Conservation (phyloP, 345 rosid species). For the Noccaea caerulescens region DNA sequence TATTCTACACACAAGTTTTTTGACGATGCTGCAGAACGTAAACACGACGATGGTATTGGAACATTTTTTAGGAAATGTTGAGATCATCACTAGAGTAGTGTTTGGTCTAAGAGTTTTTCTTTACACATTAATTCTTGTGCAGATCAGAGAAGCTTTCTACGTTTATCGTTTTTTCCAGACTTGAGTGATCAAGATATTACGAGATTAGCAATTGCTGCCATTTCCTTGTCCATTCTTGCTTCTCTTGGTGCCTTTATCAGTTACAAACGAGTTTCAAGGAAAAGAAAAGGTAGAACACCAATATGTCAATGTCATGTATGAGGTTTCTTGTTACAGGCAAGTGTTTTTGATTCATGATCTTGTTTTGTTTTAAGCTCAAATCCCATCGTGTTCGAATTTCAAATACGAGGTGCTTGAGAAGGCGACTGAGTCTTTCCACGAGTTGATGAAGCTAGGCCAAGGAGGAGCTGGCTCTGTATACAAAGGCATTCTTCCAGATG, state of each 20-base stretch:
- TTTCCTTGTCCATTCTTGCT: slow-evolving; percentile 39
- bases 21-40: background rate
- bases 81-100: background rate
- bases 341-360: slow-evolving; percentile 14
- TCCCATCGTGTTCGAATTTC: slow-evolving; percentile 45
- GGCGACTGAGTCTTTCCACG: slow-evolving; percentile 65
- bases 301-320: too few relatives aligned
- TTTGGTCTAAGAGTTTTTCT: background rate
- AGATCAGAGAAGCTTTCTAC: slow-evolving; percentile 20
- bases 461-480: slow-evolving; percentile 84
- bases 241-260: slow-evolving; percentile 54
- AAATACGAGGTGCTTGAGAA: slow-evolving; percentile 71
- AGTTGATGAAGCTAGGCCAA: slow-evolving; percentile 73
- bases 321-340: slow-evolving; percentile 8
- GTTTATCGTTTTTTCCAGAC: slow-evolving; percentile 8
- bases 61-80: background rate
- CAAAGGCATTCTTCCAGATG: slow-evolving; percentile 74
- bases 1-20: slow-evolving; percentile 62
- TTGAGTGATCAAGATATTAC: slow-evolving; percentile 27
- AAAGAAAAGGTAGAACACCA: slow-evolving; percentile 35
- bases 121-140: slow-evolving; percentile 16
- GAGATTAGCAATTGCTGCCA: slow-evolving; percentile 30
- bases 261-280: slow-evolving; percentile 49
- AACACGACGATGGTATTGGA: slow-evolving; percentile 23
- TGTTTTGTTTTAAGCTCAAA: slow-evolving; percentile 32